Evolutionary conservation across 805 yeast genomes (phyloP).

Genomic region (Kodamaea hsintzibuensis): DNA sequence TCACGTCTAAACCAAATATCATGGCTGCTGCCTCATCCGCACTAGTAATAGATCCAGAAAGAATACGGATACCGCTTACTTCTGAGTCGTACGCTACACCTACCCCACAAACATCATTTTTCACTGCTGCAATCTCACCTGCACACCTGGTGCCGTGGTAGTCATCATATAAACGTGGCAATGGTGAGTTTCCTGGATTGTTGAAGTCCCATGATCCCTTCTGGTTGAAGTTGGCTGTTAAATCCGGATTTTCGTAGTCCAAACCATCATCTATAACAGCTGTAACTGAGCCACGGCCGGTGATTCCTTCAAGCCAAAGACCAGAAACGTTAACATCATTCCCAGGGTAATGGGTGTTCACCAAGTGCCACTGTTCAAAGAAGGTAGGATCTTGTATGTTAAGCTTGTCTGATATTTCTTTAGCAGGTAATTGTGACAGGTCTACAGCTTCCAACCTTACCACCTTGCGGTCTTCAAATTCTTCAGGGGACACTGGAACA

Average conservation of each 20-base stretch:
- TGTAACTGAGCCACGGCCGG: constrained; percentile 80
- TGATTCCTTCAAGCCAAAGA: constrained; percentile 78
- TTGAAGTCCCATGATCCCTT: constrained; percentile 96
- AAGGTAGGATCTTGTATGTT: constrained; percentile 83
- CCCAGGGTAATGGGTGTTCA: constrained; percentile 71
- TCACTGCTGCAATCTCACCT: constrained; percentile 92
- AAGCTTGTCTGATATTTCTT: constrained; percentile 51
- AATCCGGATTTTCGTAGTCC: constrained; percentile 77
- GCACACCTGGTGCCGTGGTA: constrained; percentile 98
- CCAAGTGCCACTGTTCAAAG: constrained; percentile 85
- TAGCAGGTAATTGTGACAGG: constrained; percentile 50
- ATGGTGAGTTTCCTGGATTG: constrained; percentile 70
- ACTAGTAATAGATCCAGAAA: constrained; percentile 75
- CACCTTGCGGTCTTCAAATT: neutral
- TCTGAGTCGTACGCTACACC: constrained; percentile 91
- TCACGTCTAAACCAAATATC: constrained; percentile 74
- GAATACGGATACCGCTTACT: constrained; percentile 87
- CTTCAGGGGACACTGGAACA: constrained; percentile 34
- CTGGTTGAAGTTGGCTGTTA: constrained; percentile 63
- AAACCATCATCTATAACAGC: constrained; percentile 95
- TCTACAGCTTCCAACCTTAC: constrained; percentile 34
- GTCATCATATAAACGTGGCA: constrained; percentile 78
- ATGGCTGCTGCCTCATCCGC: constrained; percentile 92
- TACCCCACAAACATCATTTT: constrained; percentile 87
- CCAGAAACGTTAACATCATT: constrained; percentile 85